A percentile compares a stretch with the other conserved stretches of the same genome.
Conservation (phyloP, 2,329 filamentous ascomycete genomes). For the Clathrospora elynae region DNA sequence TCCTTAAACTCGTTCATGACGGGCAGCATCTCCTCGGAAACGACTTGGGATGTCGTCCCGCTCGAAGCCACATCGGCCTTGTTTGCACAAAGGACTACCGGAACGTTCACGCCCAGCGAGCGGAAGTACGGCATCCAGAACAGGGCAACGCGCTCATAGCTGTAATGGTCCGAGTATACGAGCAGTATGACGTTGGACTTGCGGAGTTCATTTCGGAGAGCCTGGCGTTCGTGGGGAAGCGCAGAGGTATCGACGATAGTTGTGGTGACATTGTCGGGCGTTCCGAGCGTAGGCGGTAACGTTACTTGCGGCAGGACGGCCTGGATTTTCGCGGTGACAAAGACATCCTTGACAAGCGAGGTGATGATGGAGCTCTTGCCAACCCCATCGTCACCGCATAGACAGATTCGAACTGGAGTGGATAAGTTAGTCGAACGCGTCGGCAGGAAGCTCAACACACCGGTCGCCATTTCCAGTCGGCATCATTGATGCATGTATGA, state of each 20-base stretch:
- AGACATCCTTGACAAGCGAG: conserved; percentile 94
- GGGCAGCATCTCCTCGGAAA: conserved; percentile 96
- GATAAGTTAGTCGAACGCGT: conserved; percentile 4
- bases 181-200: conserved; percentile 97
- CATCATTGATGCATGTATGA: conserved; percentile 24
- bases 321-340: conserved; percentile 94
- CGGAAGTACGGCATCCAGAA: conserved; percentile 99
- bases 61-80: conserved; percentile 87
- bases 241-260: conserved; percentile 98
- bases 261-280: conserved; percentile 94
- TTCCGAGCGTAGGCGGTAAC: conserved; percentile 88
- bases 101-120: conserved; percentile 96
- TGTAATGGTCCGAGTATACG: conserved; percentile 98
- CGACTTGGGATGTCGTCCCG: conserved; percentile 77
- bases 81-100: conserved; percentile 94
- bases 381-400: conserved; percentile 88
- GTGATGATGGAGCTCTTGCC: conserved; percentile 70
- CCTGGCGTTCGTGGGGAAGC: conserved; percentile 88
- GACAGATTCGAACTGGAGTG: conserved; percentile 79
- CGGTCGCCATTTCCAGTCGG: conserved; percentile 33
- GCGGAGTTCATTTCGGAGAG: conserved; percentile 88
- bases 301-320: conserved; percentile 93
- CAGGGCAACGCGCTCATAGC: conserved; percentile 93
- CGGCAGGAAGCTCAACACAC: conserved; percentile 23
- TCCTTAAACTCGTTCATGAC: conserved; percentile 99